Evolutionary conservation across 202 grass and related monocot species (phyloP).

Genomic region (Tripidium arundinaceum): DNA sequence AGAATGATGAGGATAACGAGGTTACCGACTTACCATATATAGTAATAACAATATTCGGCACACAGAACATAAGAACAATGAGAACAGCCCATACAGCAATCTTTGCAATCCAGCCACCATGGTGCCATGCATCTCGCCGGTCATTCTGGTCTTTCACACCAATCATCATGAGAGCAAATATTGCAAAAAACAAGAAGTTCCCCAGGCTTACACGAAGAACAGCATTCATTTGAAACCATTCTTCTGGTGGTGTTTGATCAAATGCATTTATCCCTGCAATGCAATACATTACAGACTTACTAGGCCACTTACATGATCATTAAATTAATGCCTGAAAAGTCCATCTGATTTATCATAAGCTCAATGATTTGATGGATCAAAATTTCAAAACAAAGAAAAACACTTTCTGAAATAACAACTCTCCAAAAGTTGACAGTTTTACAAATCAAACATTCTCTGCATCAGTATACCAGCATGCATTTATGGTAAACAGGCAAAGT

Average conservation of each 20-base stretch:
- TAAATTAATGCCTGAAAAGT: background rate
- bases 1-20: conserved; percentile 14
- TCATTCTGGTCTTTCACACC: conserved; percentile 94
- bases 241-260: conserved; percentile 56
- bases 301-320: background rate
- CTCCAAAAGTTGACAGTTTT: background rate
- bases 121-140: conserved; percentile 79
- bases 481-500: background rate
- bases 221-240: conserved; percentile 93
- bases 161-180: conserved; percentile 87
- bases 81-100: conserved; percentile 82
- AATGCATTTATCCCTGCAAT: conserved; percentile 92
- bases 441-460: background rate
- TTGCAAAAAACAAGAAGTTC: conserved; percentile 90
- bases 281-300: conserved; percentile 18
- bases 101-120: conserved; percentile 89
- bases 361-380: background rate
- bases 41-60: conserved; percentile 77
- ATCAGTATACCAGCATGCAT: background rate
- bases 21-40: conserved; percentile 76
- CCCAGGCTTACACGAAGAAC: conserved; percentile 91
- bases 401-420: background rate
- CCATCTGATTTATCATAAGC: background rate
- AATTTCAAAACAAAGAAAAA: background rate
- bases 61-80: conserved; percentile 84